Evolutionary conservation across 2,329 filamentous ascomycete species (phyloP), one percentile per base, ranked within the genome.

Genomic region (Thermochaetoides dissita): DNA sequence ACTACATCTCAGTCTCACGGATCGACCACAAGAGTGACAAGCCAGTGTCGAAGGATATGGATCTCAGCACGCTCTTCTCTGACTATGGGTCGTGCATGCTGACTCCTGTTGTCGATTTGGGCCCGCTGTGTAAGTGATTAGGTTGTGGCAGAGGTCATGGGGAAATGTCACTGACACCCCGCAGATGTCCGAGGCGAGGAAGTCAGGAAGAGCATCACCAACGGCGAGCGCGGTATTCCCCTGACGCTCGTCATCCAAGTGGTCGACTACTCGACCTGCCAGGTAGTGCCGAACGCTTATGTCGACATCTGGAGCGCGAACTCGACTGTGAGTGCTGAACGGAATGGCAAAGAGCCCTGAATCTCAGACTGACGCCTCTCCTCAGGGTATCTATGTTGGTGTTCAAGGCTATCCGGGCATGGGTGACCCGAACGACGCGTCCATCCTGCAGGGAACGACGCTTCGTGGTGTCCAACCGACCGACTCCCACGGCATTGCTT

Each of bases 251-350:
- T 72, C 49, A 63, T 71, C 46, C 71, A 74, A 54, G 60, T 75
- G 42, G 62, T 74, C 40, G 71, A 76, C 46, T 62, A 71, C 32
- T 59, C 64, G 36, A 74, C 70, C 3, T 76, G 72, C 57, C 57
- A 71, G 51, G 64, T 67, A 7, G 62, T 74, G 1, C 59, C 65
- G 2, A 55, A 67, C 39, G 61, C 63, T 8, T 68, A 62, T 44
- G 53, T 74, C n/a, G 70, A 75, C 51, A 65, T 72, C 49, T 76
- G 72, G 71, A 63, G 57, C 49, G 58, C 54, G 51, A 66, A 66
- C 47, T 46, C 61, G n/a, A 65, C 63, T 6, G 65, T 54, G 40
- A 35, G 51, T 17, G 30, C 34, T 33, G 28, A 9, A 34, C 10
- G n/a, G 3, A 2, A 3, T 24, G 17, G 17, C 17, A 24, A 24